Base-by-base conservation (phyloP, 345 rosid genomes). In the Kandelia obovata region DNA sequence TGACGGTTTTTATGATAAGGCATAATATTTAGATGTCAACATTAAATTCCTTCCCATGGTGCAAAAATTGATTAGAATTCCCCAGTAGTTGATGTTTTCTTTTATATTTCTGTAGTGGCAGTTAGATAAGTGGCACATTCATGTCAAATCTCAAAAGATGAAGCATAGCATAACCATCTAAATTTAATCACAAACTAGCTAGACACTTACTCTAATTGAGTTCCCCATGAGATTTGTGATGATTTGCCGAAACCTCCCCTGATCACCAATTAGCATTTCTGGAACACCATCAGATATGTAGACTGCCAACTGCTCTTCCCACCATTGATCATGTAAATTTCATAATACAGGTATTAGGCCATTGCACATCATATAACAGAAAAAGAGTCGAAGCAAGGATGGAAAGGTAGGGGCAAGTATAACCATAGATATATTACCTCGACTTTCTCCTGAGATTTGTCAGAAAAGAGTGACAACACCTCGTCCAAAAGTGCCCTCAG, bases 161-260 rank as follows among this genome's bases (percentile, higher is more conserved):
- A 43, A 43, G 17, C 4, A 5, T 43, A 3, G 49, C 49, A 43
- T 43, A 43, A 2, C 4, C 17, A 13, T 43, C 16, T 43, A 43
- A 13, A 43, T 43, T 43, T 43, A 43, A 43, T 43, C 5, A 43
- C 49, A 13, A 43, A 43, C 5, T 59, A 73, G 63, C 64, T 31
- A 10, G 63, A 62, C 57, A 65, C 87, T 80, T 77, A 91, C 98
- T 87, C 91, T 94, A 16, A 94, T 89, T 13, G 97, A 94, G 71
- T 94, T 94, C 39, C 98, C 97, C 95, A 89, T 89, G 64, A 94
- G 91, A 80, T 94, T 94, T 70, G 89, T 91, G 80, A 91, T 88
- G 76, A 94, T 91, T 78, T 91, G 98, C 65, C 96, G 86, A 80
- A 91, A 89, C 75, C 98, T 89, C 66, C 92, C 92, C 2, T 92